phyloP scores from a whole-genome alignment of 2,329 filamentous ascomycete genomes.

The Dichotomopilus funicola region DNA sequence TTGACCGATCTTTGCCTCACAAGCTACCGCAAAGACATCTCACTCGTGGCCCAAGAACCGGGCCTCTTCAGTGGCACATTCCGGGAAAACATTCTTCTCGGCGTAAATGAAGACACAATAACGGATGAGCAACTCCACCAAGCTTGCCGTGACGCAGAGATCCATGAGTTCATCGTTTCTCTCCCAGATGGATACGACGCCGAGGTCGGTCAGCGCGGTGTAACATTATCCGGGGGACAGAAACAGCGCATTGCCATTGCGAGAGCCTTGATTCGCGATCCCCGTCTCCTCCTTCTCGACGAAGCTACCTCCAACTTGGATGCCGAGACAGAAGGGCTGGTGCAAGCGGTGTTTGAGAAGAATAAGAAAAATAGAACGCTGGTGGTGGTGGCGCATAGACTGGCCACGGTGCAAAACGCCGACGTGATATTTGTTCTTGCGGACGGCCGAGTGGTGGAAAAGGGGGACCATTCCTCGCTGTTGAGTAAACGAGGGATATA shows the following conservation, averaged over 20 bases:
- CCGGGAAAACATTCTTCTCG: slow-evolving; percentile 29
- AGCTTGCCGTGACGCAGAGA: slow-evolving; percentile 27
- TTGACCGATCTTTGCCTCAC: slow-evolving; percentile 46
- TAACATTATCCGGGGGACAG: slow-evolving; percentile 59
- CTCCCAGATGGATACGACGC: slow-evolving; percentile 56
- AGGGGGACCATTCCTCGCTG: slow-evolving; percentile 45
- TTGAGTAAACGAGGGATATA: slow-evolving; percentile 46
- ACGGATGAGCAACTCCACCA: slow-evolving; percentile 23
- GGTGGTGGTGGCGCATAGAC: slow-evolving; percentile 70
- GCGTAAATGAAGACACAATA: slow-evolving; percentile 20
- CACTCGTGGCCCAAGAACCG: slow-evolving; percentile 54
- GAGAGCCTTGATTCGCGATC: slow-evolving; percentile 59
- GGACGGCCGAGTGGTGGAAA: slow-evolving; percentile 53
- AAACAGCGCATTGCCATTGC: slow-evolving; percentile 65
- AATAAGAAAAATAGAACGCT: slow-evolving; percentile 56
- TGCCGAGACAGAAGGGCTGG: slow-evolving; percentile 47
- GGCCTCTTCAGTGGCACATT: slow-evolving; percentile 48
- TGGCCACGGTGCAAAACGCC: slow-evolving; percentile 71
- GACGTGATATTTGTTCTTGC: slow-evolving; percentile 73
- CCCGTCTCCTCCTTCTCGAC: slow-evolving; percentile 60
- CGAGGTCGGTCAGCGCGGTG: slow-evolving; percentile 58
- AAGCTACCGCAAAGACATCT: slow-evolving; percentile 47
- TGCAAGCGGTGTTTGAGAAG: slow-evolving; percentile 61
- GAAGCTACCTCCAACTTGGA: slow-evolving; percentile 67
- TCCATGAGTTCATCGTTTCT: slow-evolving; percentile 27